phyloP scores from a whole-genome alignment of 345 rosid genomes.

The Acer saccharum region DNA sequence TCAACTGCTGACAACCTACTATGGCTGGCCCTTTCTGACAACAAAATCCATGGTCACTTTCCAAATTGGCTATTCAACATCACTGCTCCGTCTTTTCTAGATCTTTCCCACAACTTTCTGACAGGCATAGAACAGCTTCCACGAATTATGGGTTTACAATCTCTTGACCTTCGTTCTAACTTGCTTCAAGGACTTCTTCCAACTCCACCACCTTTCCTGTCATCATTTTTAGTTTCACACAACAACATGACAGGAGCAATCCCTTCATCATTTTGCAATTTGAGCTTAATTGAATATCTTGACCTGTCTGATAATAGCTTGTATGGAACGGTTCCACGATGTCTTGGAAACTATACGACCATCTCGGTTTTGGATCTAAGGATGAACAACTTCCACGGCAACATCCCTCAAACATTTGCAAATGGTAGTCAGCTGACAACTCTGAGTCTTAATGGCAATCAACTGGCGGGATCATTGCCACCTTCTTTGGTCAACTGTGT shows the following conservation, averaged over 20 bases:
- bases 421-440: no score
- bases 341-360: no score
- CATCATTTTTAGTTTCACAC: not conserved
- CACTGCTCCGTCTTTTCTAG: not conserved
- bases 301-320: no score
- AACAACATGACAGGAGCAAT: no score
- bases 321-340: no score
- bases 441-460: no score
- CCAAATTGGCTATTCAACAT: not conserved
- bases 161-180: not conserved
- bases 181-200: not conserved
- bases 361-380: no score
- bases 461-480: no score
- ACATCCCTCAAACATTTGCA: no score
- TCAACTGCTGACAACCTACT: not conserved
- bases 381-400: no score
- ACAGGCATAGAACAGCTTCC: not conserved
- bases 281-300: not conserved
- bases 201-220: not conserved
- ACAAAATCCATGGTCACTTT: slow-evolving; percentile 10
- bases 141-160: not conserved
- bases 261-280: no score
- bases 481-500: no score
- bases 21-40: not conserved
- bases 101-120: slow-evolving; percentile 5